These are phyloP conservation scores for Globisporangium uncinulatum DNA, from an alignment of 352 stramenopile species.

Conservation along the genomic window DNA sequence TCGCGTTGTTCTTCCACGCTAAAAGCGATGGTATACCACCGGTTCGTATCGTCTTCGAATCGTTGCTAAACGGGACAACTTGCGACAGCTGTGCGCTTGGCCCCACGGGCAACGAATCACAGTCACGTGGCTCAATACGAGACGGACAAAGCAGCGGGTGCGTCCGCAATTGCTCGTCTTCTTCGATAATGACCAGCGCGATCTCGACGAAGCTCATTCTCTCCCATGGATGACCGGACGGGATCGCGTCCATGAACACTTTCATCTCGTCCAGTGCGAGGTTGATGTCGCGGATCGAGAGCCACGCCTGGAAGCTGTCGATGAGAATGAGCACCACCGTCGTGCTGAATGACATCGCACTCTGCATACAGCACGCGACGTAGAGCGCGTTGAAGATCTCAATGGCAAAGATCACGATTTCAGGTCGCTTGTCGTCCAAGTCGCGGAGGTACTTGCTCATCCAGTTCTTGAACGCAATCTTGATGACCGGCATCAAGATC, in stretches of 20 bases:
- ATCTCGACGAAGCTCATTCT: conserved; percentile 5
- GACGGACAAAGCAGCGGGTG: conserved; percentile 1
- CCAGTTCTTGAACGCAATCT: conserved; percentile 37
- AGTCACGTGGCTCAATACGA: too few relatives aligned
- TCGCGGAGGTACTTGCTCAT: conserved; percentile 15
- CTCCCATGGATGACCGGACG: neutral
- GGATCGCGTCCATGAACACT: conserved; percentile 1
- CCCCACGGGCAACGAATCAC: too few relatives aligned
- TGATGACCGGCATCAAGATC: conserved; percentile 32
- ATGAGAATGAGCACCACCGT: conserved; percentile 6
- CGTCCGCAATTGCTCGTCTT: neutral
- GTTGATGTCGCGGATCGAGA: conserved; percentile 5
- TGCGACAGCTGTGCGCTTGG: too few relatives aligned
- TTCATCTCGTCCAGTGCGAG: neutral
- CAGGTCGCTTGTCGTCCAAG: conserved; percentile 17
- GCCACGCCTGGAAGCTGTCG: conserved; percentile 1
- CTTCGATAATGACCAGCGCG: conserved; percentile 7
- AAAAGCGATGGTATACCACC: too few relatives aligned
- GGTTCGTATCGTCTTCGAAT: neutral
- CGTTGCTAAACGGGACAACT: too few relatives aligned
- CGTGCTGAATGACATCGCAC: conserved; percentile 11
- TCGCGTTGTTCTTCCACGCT: neutral
- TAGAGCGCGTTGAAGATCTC: conserved; percentile 27
- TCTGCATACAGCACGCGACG: conserved; percentile 19
- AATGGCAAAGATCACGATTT: conserved; percentile 21